Conservation (phyloP, 805 yeast species). For the Nakazawaea wyomingensis region DNA sequence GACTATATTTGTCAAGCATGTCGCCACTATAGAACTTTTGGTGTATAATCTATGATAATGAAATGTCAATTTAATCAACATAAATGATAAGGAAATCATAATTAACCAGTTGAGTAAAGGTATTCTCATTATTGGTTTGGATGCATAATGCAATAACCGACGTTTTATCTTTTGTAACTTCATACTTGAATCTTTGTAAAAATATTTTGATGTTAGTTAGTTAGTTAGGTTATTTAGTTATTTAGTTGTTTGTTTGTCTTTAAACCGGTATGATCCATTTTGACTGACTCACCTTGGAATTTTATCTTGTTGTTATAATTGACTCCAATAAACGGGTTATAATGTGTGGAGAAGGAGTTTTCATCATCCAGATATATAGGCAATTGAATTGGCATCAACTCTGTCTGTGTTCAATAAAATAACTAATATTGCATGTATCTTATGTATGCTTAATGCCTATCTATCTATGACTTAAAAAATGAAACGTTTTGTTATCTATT, state of each 20-base stretch:
- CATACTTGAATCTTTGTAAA: neutral
- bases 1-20: slow-evolving; percentile 72
- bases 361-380: slow-evolving; percentile 9
- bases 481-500: no score
- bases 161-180: slow-evolving; percentile 1
- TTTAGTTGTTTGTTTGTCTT: no score
- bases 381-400: slow-evolving; percentile 13
- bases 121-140: slow-evolving; percentile 24
- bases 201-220: no score
- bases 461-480: no score
- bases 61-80: slow-evolving; percentile 49
- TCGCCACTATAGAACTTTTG: slow-evolving; percentile 65
- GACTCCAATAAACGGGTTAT: slow-evolving; percentile 12
- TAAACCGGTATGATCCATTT: no score
- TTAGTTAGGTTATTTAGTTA: no score
- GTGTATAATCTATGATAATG: slow-evolving; percentile 58
- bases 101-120: slow-evolving; percentile 56
- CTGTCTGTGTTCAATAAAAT: no score
- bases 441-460: no score
- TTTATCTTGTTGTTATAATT: neutral
- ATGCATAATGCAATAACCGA: neutral
- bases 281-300: slow-evolving; percentile 1
- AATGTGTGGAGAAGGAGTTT: neutral
- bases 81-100: slow-evolving; percentile 39
- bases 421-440: neutral